Base-by-base conservation (phyloP, 208 protist species). In the Trypanosoma cruzi region DNA sequence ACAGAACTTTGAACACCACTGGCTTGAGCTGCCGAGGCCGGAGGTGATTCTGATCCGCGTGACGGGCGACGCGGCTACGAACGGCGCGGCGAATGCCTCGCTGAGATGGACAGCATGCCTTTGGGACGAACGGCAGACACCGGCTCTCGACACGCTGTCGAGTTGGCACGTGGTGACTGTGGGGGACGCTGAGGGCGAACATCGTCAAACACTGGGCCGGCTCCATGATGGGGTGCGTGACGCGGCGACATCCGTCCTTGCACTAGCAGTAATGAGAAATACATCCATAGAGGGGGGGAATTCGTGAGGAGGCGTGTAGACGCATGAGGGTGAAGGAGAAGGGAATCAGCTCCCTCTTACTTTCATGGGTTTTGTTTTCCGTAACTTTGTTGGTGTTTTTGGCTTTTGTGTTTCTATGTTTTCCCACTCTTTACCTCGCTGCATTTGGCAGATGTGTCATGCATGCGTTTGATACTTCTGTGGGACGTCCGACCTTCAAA, bases 21-120 rank as follows among this genome's bases (percentile, higher is more conserved):
- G 82, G 86, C 64, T 92, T 29, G 86, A 81, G 31, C 16, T 92
- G 26, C 82, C 82, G 20, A 50, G 77, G 53, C 62, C 82, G 40
- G 44, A 53, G 7, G 54, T 75, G 26, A 34, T 72, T 29, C 50
- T 70, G 53, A 48, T 69, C 32, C 49, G 37, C 18, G 53, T n/a
- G 22, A 34, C 24, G 10, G n/a, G 22, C 42, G 29, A 59, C n/a
- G 14, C 1, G 48, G 34, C 14, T 36, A 20, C 54, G 10, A 16
- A 24, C 48, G 8, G 8, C 46, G 20, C 24, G 18, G 20, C 18
- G 4, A 4, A 10, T 49, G 31, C 59, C 1, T 42, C 37, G 29
- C 16, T 28, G 24, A 46, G 24, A 11, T 73, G 68, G 68, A 10
- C 31, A 50, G 2, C 11, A 22, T 49, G 26, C 4, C 59, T 73